A percentile compares a stretch with the other conserved stretches of the same genome.
phyloP scores from a whole-genome alignment of 768 basidiomycete genomes.

The Pleurotus djamor region DNA sequence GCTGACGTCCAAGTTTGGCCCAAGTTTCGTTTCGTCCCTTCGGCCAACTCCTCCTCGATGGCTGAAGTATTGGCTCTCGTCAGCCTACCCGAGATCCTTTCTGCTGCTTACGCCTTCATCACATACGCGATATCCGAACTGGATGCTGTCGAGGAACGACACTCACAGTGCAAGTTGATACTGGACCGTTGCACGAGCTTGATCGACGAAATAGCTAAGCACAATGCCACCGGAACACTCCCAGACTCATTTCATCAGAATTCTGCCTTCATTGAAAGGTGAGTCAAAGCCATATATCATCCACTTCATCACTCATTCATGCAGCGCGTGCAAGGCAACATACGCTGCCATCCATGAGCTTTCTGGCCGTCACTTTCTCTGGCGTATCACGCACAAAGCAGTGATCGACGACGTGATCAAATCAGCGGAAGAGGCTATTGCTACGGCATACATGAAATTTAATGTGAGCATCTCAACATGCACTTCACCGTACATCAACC shows the following conservation, averaged over 20 bases:
- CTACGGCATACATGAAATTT: not conserved
- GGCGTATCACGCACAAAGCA: not conserved
- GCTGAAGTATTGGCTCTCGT: not conserved
- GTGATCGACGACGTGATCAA: not conserved
- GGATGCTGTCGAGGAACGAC: not conserved
- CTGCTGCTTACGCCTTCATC: not conserved
- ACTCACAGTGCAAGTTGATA: not conserved
- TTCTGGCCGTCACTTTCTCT: not conserved
- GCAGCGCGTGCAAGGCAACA: not conserved
- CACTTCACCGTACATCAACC: not conserved
- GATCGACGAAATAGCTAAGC: not conserved
- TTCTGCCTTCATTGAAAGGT: not conserved
- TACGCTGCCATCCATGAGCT: constrained; percentile 1
- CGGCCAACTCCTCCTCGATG: not conserved
- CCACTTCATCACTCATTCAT: not conserved
- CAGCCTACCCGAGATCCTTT: not conserved
- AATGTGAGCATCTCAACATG: not conserved
- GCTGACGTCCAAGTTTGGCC: not conserved
- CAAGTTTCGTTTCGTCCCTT: not conserved
- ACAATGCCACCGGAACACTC: not conserved
- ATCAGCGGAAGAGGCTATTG: not conserved
- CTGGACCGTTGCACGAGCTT: not conserved
- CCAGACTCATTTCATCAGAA: not conserved
- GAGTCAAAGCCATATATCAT: not conserved
- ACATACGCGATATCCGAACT: not conserved